Evolutionary conservation across 768 basidiomycete species (phyloP).

Genomic region (Mrakia frigida): DNA sequence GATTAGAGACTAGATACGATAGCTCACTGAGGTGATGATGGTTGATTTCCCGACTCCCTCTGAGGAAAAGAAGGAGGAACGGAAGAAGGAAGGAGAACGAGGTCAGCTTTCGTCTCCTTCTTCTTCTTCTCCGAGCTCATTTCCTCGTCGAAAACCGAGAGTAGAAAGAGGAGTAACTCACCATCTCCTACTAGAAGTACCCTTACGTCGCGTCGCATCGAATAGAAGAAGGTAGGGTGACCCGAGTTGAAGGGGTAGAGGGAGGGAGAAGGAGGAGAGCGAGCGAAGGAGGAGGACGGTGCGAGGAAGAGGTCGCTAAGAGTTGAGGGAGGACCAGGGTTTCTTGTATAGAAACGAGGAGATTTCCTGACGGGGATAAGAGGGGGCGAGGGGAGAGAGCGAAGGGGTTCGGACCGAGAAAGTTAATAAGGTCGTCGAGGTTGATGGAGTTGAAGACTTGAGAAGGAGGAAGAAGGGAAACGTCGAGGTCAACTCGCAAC

Average conservation of each 20-base stretch:
- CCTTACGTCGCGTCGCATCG: conserved; percentile 76
- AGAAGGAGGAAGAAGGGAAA: neutral
- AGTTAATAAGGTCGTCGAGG: no score
- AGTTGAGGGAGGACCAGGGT: neutral
- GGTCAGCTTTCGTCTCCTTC: neutral
- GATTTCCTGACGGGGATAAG: no score
- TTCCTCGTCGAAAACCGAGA: neutral
- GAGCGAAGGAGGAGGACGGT: neutral
- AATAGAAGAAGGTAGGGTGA: neutral
- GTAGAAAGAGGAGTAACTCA: conserved; percentile 45
- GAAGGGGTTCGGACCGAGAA: neutral
- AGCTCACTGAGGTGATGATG: conserved; percentile 70
- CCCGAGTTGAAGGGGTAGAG: no score
- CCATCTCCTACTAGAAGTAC: conserved; percentile 93
- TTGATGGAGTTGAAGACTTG: no score
- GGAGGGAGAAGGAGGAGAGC: neutral
- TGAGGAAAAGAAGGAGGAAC: conserved; percentile 42
- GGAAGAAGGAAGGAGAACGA: neutral
- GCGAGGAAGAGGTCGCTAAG: neutral
- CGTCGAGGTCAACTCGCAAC: neutral
- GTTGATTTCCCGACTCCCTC: conserved; percentile 98
- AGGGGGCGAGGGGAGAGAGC: neutral
- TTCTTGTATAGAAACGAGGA: no score
- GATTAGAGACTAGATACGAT: neutral
- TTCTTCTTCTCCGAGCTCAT: no score